Percentiles rank a stretch among this genome's conserved stretches.
Conservation (phyloP, 2,329 filamentous ascomycete genomes). For the Talaromyces sp. region DNA sequence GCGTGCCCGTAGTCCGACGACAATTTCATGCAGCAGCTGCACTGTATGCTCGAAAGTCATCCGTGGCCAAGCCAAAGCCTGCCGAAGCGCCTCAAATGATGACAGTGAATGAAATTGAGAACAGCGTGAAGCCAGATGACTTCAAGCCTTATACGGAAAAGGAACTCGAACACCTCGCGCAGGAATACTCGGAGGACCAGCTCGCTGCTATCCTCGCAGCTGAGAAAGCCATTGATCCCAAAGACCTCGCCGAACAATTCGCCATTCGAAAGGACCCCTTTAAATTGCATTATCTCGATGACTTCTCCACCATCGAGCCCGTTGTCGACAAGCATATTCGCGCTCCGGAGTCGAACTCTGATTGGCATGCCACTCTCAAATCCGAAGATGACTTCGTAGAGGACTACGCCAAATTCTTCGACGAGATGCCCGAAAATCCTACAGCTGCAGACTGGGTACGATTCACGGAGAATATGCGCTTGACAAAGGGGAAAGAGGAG, state of each 20-base stretch:
- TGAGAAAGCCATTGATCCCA: slow-evolving; percentile 69
- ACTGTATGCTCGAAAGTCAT: slow-evolving; percentile 39
- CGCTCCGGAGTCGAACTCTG: slow-evolving; percentile 49
- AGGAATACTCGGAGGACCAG: slow-evolving; percentile 76
- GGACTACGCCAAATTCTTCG: slow-evolving; percentile 51
- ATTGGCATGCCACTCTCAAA: slow-evolving; percentile 60
- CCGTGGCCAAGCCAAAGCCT: slow-evolving; percentile 25
- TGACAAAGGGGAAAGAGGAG: slow-evolving; percentile 50
- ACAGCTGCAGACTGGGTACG: slow-evolving; percentile 39
- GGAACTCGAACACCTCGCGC: slow-evolving; percentile 60
- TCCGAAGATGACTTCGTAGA: slow-evolving; percentile 58
- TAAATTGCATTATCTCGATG: slow-evolving; percentile 72
- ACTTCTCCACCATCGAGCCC: slow-evolving; percentile 73
- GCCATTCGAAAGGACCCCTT: slow-evolving; percentile 69
- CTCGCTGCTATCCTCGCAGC: slow-evolving; percentile 76
- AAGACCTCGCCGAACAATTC: slow-evolving; percentile 72
- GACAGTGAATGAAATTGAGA: slow-evolving; percentile 17
- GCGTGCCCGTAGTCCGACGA: slow-evolving; percentile 39
- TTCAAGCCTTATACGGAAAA: slow-evolving; percentile 62
- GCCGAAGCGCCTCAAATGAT: background rate
- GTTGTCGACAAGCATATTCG: slow-evolving; percentile 68
- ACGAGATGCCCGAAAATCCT: slow-evolving; percentile 52
- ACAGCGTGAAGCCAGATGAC: slow-evolving; percentile 29
- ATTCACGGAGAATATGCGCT: slow-evolving; percentile 46
- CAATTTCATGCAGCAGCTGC: slow-evolving; percentile 48